A percentile compares a stretch with the other conserved stretches of the same genome.
Evolutionary conservation across 2,329 filamentous ascomycete genomes (phyloP).

Genomic region (Aspergillus jensenii): DNA sequence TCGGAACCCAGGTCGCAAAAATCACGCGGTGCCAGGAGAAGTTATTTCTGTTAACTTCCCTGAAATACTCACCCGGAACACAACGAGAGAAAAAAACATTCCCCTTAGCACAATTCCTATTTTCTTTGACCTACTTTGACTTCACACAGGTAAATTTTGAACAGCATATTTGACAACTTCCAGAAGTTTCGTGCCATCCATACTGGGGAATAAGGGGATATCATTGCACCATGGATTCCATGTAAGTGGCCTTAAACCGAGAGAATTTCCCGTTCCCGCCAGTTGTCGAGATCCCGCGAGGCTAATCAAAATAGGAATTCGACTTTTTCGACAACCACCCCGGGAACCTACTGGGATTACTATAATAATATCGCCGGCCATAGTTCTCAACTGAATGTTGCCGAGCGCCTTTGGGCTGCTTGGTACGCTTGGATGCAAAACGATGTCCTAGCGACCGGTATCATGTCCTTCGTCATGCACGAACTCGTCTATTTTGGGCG

Average conservation of each 20-base stretch:
- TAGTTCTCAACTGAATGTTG: slow-evolving; percentile 83
- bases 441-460: slow-evolving; percentile 91
- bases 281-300: not conserved
- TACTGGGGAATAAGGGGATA: not conserved
- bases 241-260: slow-evolving; percentile 18
- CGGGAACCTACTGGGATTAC: slow-evolving; percentile 64
- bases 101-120: not conserved
- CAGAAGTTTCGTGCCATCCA: not conserved
- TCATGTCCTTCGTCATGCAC: slow-evolving; percentile 97
- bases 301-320: slow-evolving; percentile 42
- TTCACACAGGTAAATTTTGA: not conserved
- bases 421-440: slow-evolving; percentile 99
- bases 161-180: not conserved
- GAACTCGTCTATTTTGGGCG: slow-evolving; percentile 94
- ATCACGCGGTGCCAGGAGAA: not conserved
- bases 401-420: slow-evolving; percentile 88
- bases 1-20: slow-evolving; percentile 27
- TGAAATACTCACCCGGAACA: slow-evolving; percentile 12
- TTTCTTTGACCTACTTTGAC: not conserved
- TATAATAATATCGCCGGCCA: slow-evolving; percentile 65
- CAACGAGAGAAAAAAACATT: not conserved
- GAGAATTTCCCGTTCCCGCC: not conserved
- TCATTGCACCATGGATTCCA: slow-evolving; percentile 12
- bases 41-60: slow-evolving; percentile 1
- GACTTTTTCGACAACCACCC: slow-evolving; percentile 41